These are phyloP conservation scores for Raphanus raphanistrum DNA, from an alignment of 345 rosid species.

Conservation along the genomic window DNA sequence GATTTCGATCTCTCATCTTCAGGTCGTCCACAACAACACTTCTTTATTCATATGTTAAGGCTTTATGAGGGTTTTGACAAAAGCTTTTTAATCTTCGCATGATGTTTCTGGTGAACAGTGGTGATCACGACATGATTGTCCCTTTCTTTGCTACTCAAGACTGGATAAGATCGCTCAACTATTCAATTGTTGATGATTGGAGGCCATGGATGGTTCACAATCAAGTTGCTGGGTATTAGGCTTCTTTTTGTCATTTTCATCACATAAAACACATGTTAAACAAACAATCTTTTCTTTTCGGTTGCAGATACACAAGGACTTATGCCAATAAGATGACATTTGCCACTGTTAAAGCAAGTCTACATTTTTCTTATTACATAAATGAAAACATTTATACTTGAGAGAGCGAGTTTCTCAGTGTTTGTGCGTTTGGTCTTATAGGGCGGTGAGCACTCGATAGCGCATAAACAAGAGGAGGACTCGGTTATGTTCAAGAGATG, in stretches of 20 bases:
- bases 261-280: no score
- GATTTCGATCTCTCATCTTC: constrained; percentile 22
- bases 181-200: constrained; percentile 55
- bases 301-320: background rate
- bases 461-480: background rate
- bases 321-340: constrained; percentile 1
- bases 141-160: constrained; percentile 56
- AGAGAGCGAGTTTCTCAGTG: background rate
- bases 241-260: no score
- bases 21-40: background rate
- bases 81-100: background rate
- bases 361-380: background rate
- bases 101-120: constrained; percentile 43
- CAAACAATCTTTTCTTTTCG: no score
- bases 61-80: no score
- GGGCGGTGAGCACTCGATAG: background rate
- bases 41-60: background rate
- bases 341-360: background rate
- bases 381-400: background rate
- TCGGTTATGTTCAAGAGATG: background rate
- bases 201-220: constrained; percentile 48
- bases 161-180: constrained; percentile 56
- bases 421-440: background rate
- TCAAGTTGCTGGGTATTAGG: constrained; percentile 46
- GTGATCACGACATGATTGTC: constrained; percentile 54